These are phyloP conservation scores for Moesziomyces sp. DNA, from an alignment of 1,284 basidiomycete species.

Conservation along the genomic window DNA sequence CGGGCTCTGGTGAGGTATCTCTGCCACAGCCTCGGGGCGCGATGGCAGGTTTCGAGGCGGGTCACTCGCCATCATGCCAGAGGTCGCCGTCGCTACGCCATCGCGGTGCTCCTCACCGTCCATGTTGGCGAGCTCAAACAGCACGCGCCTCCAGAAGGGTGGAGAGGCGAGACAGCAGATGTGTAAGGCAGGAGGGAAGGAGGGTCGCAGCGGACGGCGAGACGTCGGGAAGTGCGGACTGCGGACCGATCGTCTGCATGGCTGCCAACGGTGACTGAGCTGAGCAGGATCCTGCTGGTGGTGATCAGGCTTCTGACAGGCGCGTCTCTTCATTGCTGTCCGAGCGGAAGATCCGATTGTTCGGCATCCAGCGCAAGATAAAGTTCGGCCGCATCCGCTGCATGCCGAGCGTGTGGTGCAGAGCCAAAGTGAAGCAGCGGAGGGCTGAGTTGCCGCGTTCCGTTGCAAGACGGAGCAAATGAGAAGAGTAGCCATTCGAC, in stretches of 20 bases:
- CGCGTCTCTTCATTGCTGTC: background rate
- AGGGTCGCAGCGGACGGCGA: background rate
- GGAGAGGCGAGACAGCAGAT: background rate
- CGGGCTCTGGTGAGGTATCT: background rate
- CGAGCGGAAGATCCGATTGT: background rate
- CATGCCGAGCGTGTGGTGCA: too few species aligned
- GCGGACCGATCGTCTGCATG: too few species aligned
- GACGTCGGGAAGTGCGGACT: background rate
- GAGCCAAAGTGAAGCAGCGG: background rate
- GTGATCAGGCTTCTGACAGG: background rate
- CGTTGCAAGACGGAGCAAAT: background rate
- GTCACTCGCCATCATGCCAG: too few species aligned
- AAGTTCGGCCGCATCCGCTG: too few species aligned
- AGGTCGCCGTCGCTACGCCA: background rate
- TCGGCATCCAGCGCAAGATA: background rate
- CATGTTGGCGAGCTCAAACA: background rate
- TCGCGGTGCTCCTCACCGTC: background rate
- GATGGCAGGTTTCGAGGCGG: slow-evolving; percentile 1
- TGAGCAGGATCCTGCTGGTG: too few species aligned
- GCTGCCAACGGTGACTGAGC: too few species aligned
- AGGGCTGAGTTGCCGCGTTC: background rate
- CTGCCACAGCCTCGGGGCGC: slow-evolving; percentile 4
- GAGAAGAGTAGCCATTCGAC: background rate
- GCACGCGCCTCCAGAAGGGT: too few species aligned
- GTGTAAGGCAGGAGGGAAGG: too few species aligned